Conservation (phyloP, 1,284 basidiomycete species). For the Cerrena zonata region DNA sequence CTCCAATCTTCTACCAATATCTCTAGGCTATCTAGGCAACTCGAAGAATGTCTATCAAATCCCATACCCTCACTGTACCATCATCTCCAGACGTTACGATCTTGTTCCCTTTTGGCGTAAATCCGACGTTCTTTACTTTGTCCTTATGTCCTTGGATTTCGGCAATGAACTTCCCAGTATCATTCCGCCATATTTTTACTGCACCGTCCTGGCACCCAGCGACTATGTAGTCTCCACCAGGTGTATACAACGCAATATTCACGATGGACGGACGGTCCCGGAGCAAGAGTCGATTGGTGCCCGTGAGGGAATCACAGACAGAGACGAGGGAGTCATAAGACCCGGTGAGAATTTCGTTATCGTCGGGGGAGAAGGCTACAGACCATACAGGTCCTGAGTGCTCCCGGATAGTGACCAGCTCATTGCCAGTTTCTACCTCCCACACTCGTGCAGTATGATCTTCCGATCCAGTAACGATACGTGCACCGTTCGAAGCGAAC, state of each 20-base stretch:
- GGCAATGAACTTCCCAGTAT: constrained; percentile 7
- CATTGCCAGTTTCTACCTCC: constrained; percentile 19
- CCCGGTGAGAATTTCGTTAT: constrained; percentile 14
- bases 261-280: not conserved
- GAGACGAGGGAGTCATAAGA: constrained; percentile 12
- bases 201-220: constrained; percentile 10
- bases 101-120: constrained; percentile 13
- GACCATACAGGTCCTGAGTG: constrained; percentile 14
- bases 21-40: no score
- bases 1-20: no score
- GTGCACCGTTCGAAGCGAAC: constrained; percentile 12
- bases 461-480: constrained; percentile 31
- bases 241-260: constrained; percentile 10
- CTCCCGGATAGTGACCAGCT: constrained; percentile 20
- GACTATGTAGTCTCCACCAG: constrained; percentile 10
- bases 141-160: constrained; percentile 17
- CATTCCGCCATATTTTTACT: constrained; percentile 12
- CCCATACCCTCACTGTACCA: constrained; percentile 16
- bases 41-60: constrained; percentile 3
- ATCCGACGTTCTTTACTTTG: constrained; percentile 14
- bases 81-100: constrained; percentile 16
- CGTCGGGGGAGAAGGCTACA: constrained; percentile 17
- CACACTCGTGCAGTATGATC: constrained; percentile 25
- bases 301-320: constrained; percentile 12
- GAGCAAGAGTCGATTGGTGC: constrained; percentile 2